Evolutionary conservation across 2,329 filamentous ascomycete species (phyloP), one percentile per base, ranked within the genome.

Genomic region (Colletotrichum destructivum): DNA sequence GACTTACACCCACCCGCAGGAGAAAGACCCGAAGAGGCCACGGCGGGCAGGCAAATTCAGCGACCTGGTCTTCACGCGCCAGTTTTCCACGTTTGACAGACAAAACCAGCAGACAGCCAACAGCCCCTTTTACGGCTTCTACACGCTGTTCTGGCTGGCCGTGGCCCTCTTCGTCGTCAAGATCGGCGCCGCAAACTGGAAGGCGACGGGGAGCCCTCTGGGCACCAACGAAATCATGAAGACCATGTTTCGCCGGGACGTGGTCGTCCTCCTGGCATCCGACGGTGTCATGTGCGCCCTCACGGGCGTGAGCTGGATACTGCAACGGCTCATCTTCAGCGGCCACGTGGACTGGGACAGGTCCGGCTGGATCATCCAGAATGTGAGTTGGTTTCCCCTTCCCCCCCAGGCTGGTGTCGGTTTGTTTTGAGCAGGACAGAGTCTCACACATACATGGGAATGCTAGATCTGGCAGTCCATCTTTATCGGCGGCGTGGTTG

Each of bases 101-200:
- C 90, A 93, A 74, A 95, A 94, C 77, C 85, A 87, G 6, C 83
- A 83, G 1, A 88, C 89, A 2, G 87, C 88, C 4, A 90, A 91
- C 59, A 94, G 90, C 52, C 91, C 91, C 0, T 95, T 95, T 76
- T 90, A 93, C 78, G 93, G 93, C 40, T 95, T 95, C 82, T 95
- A 93, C 77, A 93, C 91, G 0, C 84, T 96, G 0, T 94, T 94
- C 79, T 95, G 93, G 93, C 87, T 94, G 57, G 87, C 87, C 11
- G 90, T 94, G 73, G 87, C 88, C 8, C 79, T 95, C 54, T 87
- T 92, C 75, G 88, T 94, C 69, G 77, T 92, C 44, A 90, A 90
- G 77, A 90, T 93, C 59, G 91, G 88, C 0, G 88, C 89, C 42
- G 85, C 89, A 51, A 95, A 95, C 77, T 94, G 90, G 86, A 86